Evolutionary conservation across 345 rosid species (phyloP), one percentile per base, ranked within the genome.

Genomic region (Barbarea vulgaris): DNA sequence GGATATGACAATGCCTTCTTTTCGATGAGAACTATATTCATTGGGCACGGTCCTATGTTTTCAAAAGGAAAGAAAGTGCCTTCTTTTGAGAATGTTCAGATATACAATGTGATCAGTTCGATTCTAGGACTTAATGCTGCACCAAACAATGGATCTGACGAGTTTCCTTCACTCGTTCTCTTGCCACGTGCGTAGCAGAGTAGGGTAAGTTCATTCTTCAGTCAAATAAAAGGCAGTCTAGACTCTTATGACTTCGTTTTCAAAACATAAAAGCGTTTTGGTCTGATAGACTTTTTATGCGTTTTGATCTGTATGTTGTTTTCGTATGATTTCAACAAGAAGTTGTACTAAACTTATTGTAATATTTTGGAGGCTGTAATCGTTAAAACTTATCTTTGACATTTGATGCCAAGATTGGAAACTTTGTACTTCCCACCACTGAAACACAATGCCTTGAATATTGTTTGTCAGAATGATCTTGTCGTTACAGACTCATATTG

Each of bases 11-110:
- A 90, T 74, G 88, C 87, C 2, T 12, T 91, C 75, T 94, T 94
- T 83, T 94, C 98, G 11, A 94, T 92, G 97, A 90, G 98, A 73
- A 82, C 90, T 37, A 88, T 94, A 77, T 94, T 92, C 74, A 85
- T 94, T 13, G 97, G 93, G 54, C 97, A 92, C 4, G 98, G 97
- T 71, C 98, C 97, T 60, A 83, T 81, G 84, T 94, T 94, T 66
- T 80, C 84, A 0, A 73, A 85, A 50, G 97, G 97, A 12, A 75
- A 51, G 81, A 91, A 94, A 85, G 97, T 94, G 58, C 87, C 97
- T 9, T 91, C 97, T 69, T 91, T 94, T 73, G 97, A 91, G 84
- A 94, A 94, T 79, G 87, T 94, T 72, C 85, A 94, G 83, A 94
- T 94, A 66, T 94, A 94, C 74, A 94, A 90, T 80, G 2, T 88